Conservation (phyloP, 371 early-diverging fungal species). For the Mucor irregularis region DNA sequence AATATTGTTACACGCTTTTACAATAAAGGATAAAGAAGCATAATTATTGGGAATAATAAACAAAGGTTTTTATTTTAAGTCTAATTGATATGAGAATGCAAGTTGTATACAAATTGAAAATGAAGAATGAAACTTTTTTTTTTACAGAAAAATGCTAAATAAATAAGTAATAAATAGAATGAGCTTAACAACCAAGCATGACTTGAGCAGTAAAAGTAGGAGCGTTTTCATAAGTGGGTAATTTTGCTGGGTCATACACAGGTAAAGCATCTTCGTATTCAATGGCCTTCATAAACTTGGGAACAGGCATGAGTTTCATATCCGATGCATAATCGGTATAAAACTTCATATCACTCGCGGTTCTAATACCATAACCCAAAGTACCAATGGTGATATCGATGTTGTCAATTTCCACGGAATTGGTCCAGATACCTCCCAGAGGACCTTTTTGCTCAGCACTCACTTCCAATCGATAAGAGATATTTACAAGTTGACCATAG, state of each 20-base stretch:
- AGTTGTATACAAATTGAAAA: too few relatives aligned
- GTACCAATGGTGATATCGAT: conserved; percentile 36
- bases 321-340: conserved; percentile 27
- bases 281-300: conserved; percentile 28
- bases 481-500: conserved; percentile 13
- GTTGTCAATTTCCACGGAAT: conserved; percentile 3
- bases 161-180: too few relatives aligned
- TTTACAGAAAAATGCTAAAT: too few relatives aligned
- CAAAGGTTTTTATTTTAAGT: too few relatives aligned
- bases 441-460: conserved; percentile 19
- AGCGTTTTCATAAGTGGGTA: conserved; percentile 61
- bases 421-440: conserved; percentile 21
- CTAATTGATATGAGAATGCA: too few relatives aligned
- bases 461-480: conserved; percentile 12
- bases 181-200: neutral
- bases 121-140: too few relatives aligned
- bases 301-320: conserved; percentile 25
- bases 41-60: too few relatives aligned
- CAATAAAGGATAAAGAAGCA: too few relatives aligned
- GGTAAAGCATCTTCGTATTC: conserved; percentile 40
- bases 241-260: conserved; percentile 36
- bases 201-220: neutral
- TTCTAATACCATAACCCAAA: conserved; percentile 34
- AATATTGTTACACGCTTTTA: too few relatives aligned
- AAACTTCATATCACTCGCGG: conserved; percentile 24